Percentiles rank a stretch among this genome's conserved stretches.
These are phyloP conservation scores for Cynara cardunculus DNA, from an alignment of 129 eudicot species.

Conservation along the genomic window DNA sequence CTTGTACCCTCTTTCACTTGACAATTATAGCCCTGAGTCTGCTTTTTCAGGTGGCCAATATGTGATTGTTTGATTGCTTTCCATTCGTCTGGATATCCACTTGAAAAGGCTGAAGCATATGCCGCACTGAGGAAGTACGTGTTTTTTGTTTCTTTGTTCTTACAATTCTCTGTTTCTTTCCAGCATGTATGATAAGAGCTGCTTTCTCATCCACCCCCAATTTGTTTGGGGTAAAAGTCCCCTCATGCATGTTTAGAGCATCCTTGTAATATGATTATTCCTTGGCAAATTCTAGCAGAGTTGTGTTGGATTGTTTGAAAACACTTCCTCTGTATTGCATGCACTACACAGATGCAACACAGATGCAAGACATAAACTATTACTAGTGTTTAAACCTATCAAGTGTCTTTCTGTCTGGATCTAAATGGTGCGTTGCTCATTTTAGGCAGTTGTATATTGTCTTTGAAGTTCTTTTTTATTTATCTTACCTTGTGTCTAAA, in stretches of 20 bases:
- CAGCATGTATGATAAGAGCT: slow-evolving; percentile 14
- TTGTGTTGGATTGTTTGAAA: neutral
- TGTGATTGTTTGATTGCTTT: slow-evolving; percentile 95
- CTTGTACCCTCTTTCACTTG: neutral
- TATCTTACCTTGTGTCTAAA: neutral
- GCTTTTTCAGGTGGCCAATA: slow-evolving; percentile 79
- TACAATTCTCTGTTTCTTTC: neutral
- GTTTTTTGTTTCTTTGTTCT: neutral
- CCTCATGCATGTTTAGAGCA: neutral
- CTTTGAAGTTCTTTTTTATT: neutral
- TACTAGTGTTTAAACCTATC: neutral
- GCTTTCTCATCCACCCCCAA: neutral
- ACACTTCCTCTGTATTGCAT: neutral
- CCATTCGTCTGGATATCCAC: slow-evolving; percentile 89
- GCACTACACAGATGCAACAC: neutral
- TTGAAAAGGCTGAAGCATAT: slow-evolving; percentile 88
- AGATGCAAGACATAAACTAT: neutral
- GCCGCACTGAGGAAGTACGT: slow-evolving; percentile 82
- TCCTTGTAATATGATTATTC: neutral
- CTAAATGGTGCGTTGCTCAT: neutral
- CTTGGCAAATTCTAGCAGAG: neutral
- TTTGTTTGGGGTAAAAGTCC: neutral
- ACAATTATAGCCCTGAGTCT: neutral
- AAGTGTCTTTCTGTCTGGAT: slow-evolving; percentile 1
- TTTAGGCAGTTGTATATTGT: neutral